Evolutionary conservation across 1,284 basidiomycete genomes (phyloP), one percentile per base, ranked within the genome.

Genomic region (Acaromyces ingoldii): DNA sequence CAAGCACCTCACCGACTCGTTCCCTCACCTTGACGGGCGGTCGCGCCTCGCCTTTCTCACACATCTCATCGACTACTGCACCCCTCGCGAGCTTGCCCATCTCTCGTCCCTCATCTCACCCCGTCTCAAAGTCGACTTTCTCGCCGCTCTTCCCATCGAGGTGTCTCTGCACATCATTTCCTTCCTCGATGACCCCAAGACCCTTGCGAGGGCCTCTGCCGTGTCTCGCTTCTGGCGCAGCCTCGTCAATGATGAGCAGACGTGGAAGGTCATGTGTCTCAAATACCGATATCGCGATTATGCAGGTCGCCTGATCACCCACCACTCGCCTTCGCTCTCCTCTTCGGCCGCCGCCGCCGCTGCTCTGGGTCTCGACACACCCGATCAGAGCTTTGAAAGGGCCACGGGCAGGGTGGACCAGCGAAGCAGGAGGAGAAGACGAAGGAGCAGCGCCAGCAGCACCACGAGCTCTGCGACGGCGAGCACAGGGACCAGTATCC

Each of bases 91-190:
- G 67, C 84, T 95, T 11, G 80, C 88, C 13, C 87, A 86, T 71
- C 81, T 95, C 51, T 87, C 87, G 0, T 81, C 77, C 21, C 75
- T 79, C 49, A 86, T 96, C 72, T 80, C 84, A 0, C 88, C 90
- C 0, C 81, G 87, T 28, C 83, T 96, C 62, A 87, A 88, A 70
- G 84, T 89, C 5, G 91, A 97, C 74, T 92, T 93, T 72, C 79
- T 96, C 22, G 78, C 81, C 4, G 84, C 86, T 25, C 79, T 97
- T 1, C 93, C 93, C 0, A 78, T 84, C 15, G 93, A 98, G 76
- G 80, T 98, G 29, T 82, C 85, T 0, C 77, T 95, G 24, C 84
- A 91, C 68, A 83, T 93, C 49, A 80, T 97, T 47, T 78, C 80
- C 63, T 93, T 86, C 75, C 80, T 97, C 44, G 85, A 92, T 60